Base-by-base conservation (phyloP, 352 stramenopile species). In the Phytophthora aleatoria region DNA sequence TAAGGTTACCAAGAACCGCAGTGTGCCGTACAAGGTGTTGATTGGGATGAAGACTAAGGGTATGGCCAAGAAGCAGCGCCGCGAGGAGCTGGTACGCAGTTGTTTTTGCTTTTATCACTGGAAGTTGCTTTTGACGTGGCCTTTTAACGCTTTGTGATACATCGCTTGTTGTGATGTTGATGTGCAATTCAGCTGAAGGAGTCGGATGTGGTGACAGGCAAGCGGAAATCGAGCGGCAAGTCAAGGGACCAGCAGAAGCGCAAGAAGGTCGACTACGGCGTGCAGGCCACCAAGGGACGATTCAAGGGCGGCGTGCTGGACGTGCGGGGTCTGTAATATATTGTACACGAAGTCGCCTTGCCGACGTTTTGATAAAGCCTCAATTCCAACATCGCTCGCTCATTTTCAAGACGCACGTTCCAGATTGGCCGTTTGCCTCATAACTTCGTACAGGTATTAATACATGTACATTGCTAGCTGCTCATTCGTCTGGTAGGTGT, bases 291-390 rank as follows among this genome's bases (percentile, higher is more conserved):
- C 5, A 85, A 89, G 52, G 86, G 86, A 24, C 68, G 73, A 30
- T 91, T 94, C 62, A 87, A 88, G 63, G 78, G 89, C 30, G 86
- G 86, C 20, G 80, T 92, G 50, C 65, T 94, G 48, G 83, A 90
- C 30, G 85, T 94, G 28, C 72, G 74, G n/a, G 53, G 64, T 36
- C 62, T 84, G 65, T 77, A 76, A 74, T 54, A 27, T 67, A 67
- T 58, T 59, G 39, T 67, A 64, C 31, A 50, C 41, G 16, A 44
- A 66, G 31, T 62, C 58, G 27, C 44, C 20, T 30, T 57, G 31
- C 33, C 44, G 26, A 50, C 24, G 47, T 38, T 43, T 53, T 61
- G n/a, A 11, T 45, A 33, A 24, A 45, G 24, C 24, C 20, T 53
- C 13, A 55, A 39, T 26, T 55, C 33, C 24, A 28, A 30, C 8